Evolutionary conservation across 257 asterid genomes (phyloP), one percentile per base, ranked within the genome.

Genomic region (Nicotiana knightiana): DNA sequence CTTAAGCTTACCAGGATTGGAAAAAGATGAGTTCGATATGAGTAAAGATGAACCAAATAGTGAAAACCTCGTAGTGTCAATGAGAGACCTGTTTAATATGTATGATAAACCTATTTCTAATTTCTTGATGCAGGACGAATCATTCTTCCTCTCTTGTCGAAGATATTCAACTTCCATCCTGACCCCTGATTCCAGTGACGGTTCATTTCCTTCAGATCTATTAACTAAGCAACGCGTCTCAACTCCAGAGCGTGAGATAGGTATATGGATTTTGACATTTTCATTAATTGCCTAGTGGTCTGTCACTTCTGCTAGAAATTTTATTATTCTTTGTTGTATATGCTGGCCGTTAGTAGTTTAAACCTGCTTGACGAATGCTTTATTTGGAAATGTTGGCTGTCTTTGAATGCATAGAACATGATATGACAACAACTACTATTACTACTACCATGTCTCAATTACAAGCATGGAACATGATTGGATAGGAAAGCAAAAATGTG

Each of bases 161-260:
- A 86, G 86, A 83, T 89, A 86, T 86, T 91, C 91, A 15, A 88
- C 95, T 53, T 76, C 93, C 9, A 83, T 88, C 73, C 86, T 92
- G 89, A 91, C 93, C 61, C 91, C 91, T 48, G 93, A 89, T 89
- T 87, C 89, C 76, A 80, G 89, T 76, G 94, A 90, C 54, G 89
- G 85, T 61, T 75, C 85, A 66, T 89, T 95, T 79, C 95, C 98
- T 24, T 71, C 91, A 11, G 87, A 89, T 71, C 83, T 94, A 71
- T 82, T 91, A 85, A 85, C 95, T 54, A 76, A 91, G 58, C 90
- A 89, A 62, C 82, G 37, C 35, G 87, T 89, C 64, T 66, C 73
- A 39, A 80, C 87, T 81, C 93, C 94, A 17, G 95, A 93, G 73
- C 91, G 93, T 18, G 87, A 87, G 85, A 82, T 88, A 86, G 98